Base-by-base conservation (phyloP, 306 rosid species). In the Pachyrhizus erosus region DNA sequence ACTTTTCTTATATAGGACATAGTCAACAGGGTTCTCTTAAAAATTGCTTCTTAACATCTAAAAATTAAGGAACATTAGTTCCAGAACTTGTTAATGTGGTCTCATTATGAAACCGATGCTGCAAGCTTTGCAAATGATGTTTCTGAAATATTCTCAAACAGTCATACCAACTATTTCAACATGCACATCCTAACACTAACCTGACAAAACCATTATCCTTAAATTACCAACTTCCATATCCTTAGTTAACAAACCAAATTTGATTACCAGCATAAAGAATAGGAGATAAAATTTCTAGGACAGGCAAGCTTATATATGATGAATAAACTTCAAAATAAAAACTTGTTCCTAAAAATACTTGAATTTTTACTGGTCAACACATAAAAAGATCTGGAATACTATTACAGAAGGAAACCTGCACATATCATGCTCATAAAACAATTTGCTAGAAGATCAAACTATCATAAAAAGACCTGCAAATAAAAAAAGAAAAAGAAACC, bases 121-220 rank as follows among this genome's bases (percentile, higher is more conserved):
- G 52, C 57, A 70, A 70, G 37, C 57, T 21, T 70, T 70, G 34
- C 76, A 68, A 45, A 45, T 48, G 33, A 26, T 70, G 46, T 45
- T 23, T 13, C 20, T 43, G 8, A 43, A 24, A 12, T 52, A 34
- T 75, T 42, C 55, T 21, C n/a, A 1, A 1, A 37, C 3, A 34
- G 18, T 39, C 70, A 39, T 17, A 57, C 52, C 43, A 14, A 39
- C 80, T 23, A 29, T 43, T 43, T n/a, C 45, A 43, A 43, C 70
- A 40, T 15, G 13, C 39, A 27, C n/a, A 24, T 4, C 20, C 23
- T 39, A 76, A 76, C 42, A 61, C 46, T 24, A 57, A 57, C 10
- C 46, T 18, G 15, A 17, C 43, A 48, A 4, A 48, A 72, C 46
- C 64, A 57, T 49, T n/a, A 70, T 45, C 75, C 1, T 72, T 27